Percentiles rank a stretch among this genome's conserved stretches.
phyloP scores from a whole-genome alignment of 345 rosid genomes.

The Barbarea vulgaris region DNA sequence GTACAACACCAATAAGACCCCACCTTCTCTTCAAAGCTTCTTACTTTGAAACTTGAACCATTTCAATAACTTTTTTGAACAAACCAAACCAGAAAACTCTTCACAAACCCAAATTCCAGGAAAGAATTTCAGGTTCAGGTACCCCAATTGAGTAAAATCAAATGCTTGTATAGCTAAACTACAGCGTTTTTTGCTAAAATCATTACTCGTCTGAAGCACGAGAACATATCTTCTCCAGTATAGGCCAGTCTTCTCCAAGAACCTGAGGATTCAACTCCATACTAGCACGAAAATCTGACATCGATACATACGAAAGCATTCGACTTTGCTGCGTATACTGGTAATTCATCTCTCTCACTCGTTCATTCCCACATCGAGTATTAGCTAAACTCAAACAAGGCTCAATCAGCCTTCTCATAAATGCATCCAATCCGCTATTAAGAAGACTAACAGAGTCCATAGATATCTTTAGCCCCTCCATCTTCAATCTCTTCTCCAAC shows the following conservation, averaged over 20 bases:
- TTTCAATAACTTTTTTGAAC: conserved; percentile 6
- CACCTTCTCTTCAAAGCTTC: conserved; percentile 10
- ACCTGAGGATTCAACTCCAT: conserved; percentile 65
- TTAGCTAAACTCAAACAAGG: conserved; percentile 68
- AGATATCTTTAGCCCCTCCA: conserved; percentile 57
- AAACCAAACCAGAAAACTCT: neutral
- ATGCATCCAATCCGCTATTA: conserved; percentile 70
- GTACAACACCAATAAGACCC: conserved; percentile 29
- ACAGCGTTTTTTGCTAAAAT: conserved; percentile 1
- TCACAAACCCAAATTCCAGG: conserved; percentile 34
- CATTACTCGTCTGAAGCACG: conserved; percentile 48
- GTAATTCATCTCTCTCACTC: conserved; percentile 27
- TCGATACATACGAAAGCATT: conserved; percentile 44
- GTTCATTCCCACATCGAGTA: conserved; percentile 44
- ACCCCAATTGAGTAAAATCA: conserved; percentile 18
- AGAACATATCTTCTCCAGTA: conserved; percentile 66
- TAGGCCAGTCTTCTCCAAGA: conserved; percentile 77
- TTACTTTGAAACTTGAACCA: conserved; percentile 18
- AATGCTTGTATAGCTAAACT: conserved; percentile 24
- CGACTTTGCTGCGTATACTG: conserved; percentile 34
- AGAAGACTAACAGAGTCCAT: conserved; percentile 67
- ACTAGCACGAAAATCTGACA: conserved; percentile 62
- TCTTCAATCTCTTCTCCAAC: conserved; percentile 69
- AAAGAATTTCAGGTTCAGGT: conserved; percentile 21
- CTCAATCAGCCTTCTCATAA: conserved; percentile 70